phyloP scores from a whole-genome alignment of 2,329 filamentous ascomycete genomes.

The Gaeumannomyces tritici region DNA sequence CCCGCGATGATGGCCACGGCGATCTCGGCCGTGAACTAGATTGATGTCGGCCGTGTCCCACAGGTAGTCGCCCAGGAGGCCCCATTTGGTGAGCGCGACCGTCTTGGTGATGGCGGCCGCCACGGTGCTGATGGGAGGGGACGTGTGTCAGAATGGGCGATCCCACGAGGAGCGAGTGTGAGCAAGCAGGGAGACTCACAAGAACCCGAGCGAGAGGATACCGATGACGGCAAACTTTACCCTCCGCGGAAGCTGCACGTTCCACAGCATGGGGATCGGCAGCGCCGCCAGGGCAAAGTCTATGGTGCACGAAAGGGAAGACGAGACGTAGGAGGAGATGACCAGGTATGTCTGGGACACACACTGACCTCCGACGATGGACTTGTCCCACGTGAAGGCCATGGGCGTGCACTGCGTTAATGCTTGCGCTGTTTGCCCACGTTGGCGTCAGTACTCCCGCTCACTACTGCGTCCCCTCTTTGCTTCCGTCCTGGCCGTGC shows the following conservation, averaged over 20 bases:
- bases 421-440: slow-evolving; percentile 11
- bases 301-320: slow-evolving; percentile 34
- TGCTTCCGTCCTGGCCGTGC: not conserved
- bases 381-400: slow-evolving; percentile 36
- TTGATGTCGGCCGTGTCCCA: slow-evolving; percentile 22
- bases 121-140: slow-evolving; percentile 10
- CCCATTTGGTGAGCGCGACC: not conserved
- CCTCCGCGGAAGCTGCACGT: slow-evolving; percentile 34
- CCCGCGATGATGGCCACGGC: slow-evolving; percentile 27
- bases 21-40: slow-evolving; percentile 27
- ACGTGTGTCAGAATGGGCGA: too few species aligned
- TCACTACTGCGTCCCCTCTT: not conserved
- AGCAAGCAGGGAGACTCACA: slow-evolving; percentile 28
- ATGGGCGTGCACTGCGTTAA: slow-evolving; percentile 39
- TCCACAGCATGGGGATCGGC: slow-evolving; percentile 40
- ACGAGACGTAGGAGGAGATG: slow-evolving; percentile 30
- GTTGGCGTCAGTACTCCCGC: not conserved
- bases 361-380: slow-evolving; percentile 14
- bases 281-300: slow-evolving; percentile 40
- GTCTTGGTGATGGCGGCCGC: not conserved
- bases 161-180: not conserved
- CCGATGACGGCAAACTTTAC: slow-evolving; percentile 35
- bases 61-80: slow-evolving; percentile 18
- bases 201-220: slow-evolving; percentile 38
- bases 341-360: slow-evolving; percentile 30